A percentile compares a stretch with the other conserved stretches of the same genome.
phyloP scores from a whole-genome alignment of 208 protist species.

The Herpetomonas tarakana region DNA sequence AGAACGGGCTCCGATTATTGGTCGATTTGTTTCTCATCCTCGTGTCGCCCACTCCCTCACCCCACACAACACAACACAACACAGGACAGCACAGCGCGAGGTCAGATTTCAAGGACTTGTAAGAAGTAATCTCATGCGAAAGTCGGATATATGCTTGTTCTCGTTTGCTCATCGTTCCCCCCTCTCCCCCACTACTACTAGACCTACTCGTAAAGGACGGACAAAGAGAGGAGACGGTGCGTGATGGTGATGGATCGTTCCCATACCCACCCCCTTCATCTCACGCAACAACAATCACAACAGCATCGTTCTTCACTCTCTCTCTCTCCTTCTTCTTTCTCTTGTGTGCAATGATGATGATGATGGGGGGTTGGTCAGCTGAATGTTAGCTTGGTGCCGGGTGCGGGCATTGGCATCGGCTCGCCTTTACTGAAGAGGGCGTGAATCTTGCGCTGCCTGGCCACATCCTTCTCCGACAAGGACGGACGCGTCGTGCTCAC shows the following conservation, averaged over 20 bases:
- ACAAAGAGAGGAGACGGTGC: no score
- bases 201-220: no score
- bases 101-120: constrained; percentile 2
- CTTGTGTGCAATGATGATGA: no score
- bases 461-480: constrained; percentile 58
- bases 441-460: constrained; percentile 68
- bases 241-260: no score
- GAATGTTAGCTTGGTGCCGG: constrained; percentile 50
- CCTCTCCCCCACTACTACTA: no score
- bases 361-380: no score
- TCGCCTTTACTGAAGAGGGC: constrained; percentile 56
- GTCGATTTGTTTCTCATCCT: constrained; percentile 2
- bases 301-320: no score
- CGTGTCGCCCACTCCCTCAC: no score
- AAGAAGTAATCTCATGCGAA: neutral
- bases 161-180: constrained; percentile 1
- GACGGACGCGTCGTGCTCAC: constrained; percentile 53
- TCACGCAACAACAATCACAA: no score
- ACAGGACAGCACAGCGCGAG: neutral
- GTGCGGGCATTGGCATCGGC: constrained; percentile 15
- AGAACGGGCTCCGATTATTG: neutral
- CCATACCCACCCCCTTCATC: no score
- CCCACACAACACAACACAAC: neutral
- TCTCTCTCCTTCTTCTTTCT: no score
- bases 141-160: constrained; percentile 1